Percentiles rank a stretch among this genome's conserved stretches.
Conservation (phyloP, 169 alveolate species). For the Plasmodium fragile region DNA sequence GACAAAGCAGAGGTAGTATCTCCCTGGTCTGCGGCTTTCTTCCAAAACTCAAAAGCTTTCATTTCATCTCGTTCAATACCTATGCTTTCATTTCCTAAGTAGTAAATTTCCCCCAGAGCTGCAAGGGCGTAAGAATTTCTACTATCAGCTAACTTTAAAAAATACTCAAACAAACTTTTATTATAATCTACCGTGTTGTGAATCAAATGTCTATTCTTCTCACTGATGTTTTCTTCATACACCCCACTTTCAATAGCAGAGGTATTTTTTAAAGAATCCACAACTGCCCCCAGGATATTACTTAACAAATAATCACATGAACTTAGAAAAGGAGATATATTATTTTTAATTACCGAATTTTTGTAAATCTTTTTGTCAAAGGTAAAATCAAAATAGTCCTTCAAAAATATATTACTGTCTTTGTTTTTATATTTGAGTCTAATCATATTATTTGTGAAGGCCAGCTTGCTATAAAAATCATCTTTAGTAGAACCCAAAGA, state of each 20-base stretch:
- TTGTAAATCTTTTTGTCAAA: conserved; percentile 49
- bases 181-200: conserved; percentile 53
- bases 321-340: conserved; percentile 60
- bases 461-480: conserved; percentile 54
- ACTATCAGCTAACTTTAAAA: conserved; percentile 76
- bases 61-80: conserved; percentile 84
- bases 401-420: conserved; percentile 14
- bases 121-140: conserved; percentile 78
- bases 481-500: conserved; percentile 74
- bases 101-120: conserved; percentile 90
- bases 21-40: conserved; percentile 90
- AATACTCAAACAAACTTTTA: conserved; percentile 79
- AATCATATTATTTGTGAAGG: conserved; percentile 70
- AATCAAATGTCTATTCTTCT: conserved; percentile 40
- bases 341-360: conserved; percentile 12
- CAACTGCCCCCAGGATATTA: conserved; percentile 47
- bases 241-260: conserved; percentile 19
- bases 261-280: conserved; percentile 41
- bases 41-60: conserved; percentile 89
- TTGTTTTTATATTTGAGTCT: conserved; percentile 64
- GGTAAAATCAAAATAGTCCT: conserved; percentile 70
- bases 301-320: conserved; percentile 68
- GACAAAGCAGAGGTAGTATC: conserved; percentile 90
- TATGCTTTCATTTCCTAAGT: conserved; percentile 86
- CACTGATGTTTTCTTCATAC: conserved; percentile 23